These are phyloP conservation scores for Leptomonas pyrrhocoris DNA, from an alignment of 208 protist genomes.

Conservation along the genomic window DNA sequence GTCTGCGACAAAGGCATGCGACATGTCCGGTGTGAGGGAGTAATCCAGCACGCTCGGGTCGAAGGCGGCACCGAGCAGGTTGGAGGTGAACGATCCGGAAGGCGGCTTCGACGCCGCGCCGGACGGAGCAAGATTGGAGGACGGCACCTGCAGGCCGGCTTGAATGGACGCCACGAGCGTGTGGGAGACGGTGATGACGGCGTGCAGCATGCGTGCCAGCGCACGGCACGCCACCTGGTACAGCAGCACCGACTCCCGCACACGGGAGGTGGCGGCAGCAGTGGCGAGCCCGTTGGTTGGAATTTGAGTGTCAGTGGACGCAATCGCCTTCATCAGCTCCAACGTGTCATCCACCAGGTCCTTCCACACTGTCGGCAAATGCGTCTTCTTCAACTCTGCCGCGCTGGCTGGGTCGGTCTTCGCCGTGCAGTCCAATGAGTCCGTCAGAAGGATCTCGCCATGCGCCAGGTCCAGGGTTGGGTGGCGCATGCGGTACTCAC, in stretches of 20 bases:
- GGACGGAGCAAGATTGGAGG: not conserved
- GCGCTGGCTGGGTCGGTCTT: not conserved
- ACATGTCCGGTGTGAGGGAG: conserved; percentile 1
- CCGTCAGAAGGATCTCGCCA: conserved; percentile 14
- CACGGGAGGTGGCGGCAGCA: conserved; percentile 1
- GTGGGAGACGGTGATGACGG: conserved; percentile 1
- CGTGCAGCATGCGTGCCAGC: conserved; percentile 24
- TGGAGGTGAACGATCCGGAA: no score
- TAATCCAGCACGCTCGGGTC: not conserved
- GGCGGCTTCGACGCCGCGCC: not conserved
- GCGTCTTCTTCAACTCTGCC: not conserved
- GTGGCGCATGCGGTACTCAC: conserved; percentile 40
- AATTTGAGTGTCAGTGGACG: conserved; percentile 4
- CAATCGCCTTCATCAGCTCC: conserved; percentile 40
- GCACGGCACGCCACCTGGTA: conserved; percentile 24
- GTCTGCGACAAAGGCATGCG: not conserved
- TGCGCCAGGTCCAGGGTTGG: conserved; percentile 29
- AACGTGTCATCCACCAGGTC: conserved; percentile 40
- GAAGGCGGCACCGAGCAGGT: not conserved
- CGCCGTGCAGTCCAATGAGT: not conserved
- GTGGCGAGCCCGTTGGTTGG: not conserved
- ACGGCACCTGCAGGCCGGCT: conserved; percentile 11
- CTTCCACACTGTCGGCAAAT: conserved; percentile 19
- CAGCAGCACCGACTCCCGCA: conserved; percentile 22
- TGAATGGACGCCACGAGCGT: conserved; percentile 13